Evolutionary conservation across 176 grass and related monocot genomes (phyloP), one percentile per base, ranked within the genome.

Genomic region (Raddia distichophylla): DNA sequence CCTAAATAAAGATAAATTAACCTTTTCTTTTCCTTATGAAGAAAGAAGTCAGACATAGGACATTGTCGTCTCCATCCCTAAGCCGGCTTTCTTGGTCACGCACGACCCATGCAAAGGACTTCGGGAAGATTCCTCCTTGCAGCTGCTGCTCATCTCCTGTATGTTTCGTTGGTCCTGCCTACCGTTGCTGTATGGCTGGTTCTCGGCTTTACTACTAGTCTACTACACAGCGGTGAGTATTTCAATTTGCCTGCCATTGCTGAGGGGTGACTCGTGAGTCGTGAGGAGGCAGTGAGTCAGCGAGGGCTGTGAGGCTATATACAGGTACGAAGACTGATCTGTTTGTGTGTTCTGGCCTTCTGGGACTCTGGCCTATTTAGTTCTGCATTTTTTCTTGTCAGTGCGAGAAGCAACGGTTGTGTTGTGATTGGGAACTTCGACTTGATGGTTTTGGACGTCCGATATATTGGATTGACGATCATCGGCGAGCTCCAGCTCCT

Each of bases 21-120:
- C 42, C 46, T 66, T 78, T 83, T 50, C n/a, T 71, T 2, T 42
- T 43, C 32, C 51, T 73, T 45, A 43, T 50, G 80, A 71, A 66
- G 74, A 60, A 88, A 42, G 50, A 9, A 83, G 60, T 51, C 59
- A 78, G 42, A 80, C 80, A 79, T 83, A 83, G 27, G 86, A 83
- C 86, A 58, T 37, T 87, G 86, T 59, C 9, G 67, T 59, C 67
- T 83, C 49, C 43, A 58, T 57, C 66, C 59, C 74, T 40, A 19
- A 2, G 74, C 67, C 43, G 80, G 74, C 74, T 56, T 62, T 20
- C 34, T 50, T 78, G 73, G 55, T 71, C 35, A 20, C 44, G 46
- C 55, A 43, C 42, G 51, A 19, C 47, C 37, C 72, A 62, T 56
- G 79, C 34, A 71, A 69, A 42, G 13, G 51, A 69, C 34, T 80